Evolutionary conservation across 2,329 filamentous ascomycete genomes (phyloP).

Genomic region (Diaporthe longicolla): DNA sequence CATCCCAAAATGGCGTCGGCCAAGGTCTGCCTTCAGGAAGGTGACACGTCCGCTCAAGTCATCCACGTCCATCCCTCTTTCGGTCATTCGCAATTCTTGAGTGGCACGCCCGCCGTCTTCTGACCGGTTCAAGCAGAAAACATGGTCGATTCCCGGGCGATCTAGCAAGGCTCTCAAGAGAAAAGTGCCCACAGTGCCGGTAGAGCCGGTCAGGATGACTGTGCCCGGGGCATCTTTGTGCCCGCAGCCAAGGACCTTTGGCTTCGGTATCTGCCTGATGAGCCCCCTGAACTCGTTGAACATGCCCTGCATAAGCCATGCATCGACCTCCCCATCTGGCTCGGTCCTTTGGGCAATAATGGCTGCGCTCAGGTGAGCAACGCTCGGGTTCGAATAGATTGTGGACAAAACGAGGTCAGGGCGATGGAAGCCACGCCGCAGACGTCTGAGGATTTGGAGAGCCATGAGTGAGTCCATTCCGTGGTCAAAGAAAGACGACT

Average conservation of each 20-base stretch:
- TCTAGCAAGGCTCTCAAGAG: slow-evolving; percentile 31
- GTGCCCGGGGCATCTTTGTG: neutral
- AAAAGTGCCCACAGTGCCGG: slow-evolving; percentile 32
- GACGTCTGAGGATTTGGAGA: slow-evolving; percentile 41
- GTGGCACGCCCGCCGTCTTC: slow-evolving; percentile 6
- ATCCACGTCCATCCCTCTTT: neutral
- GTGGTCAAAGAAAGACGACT: slow-evolving; percentile 43
- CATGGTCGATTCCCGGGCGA: slow-evolving; percentile 2
- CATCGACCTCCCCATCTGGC: slow-evolving; percentile 27
- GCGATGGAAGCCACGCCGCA: neutral
- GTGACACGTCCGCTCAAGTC: slow-evolving; percentile 44
- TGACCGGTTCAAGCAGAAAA: slow-evolving; percentile 31
- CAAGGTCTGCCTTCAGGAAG: slow-evolving; percentile 43
- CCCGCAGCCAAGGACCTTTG: neutral
- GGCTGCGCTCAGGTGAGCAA: neutral
- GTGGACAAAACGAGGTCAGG: neutral
- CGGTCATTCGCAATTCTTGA: slow-evolving; percentile 26
- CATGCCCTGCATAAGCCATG: slow-evolving; percentile 44
- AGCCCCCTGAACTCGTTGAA: slow-evolving; percentile 34
- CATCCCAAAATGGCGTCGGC: neutral
- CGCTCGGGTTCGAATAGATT: neutral
- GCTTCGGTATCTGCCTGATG: slow-evolving; percentile 30
- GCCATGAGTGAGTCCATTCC: slow-evolving; percentile 46
- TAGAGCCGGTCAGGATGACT: slow-evolving; percentile 49
- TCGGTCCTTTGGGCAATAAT: neutral